These are phyloP conservation scores for Lachancea kluyveri DNA, from an alignment of 805 yeast species.

Conservation along the genomic window DNA sequence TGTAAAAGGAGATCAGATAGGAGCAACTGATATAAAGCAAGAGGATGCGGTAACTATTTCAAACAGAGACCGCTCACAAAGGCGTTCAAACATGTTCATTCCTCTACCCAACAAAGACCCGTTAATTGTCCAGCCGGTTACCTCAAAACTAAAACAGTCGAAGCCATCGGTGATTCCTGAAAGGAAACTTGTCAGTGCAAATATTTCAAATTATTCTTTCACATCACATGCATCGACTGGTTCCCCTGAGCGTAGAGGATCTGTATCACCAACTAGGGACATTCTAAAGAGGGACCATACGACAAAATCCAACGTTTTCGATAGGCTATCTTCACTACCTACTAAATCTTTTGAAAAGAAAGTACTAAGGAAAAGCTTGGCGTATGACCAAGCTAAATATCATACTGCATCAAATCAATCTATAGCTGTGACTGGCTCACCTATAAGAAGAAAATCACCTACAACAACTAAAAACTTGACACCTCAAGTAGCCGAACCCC, in stretches of 20 bases:
- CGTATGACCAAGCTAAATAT: background rate
- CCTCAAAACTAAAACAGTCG: background rate
- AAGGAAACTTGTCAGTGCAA: background rate
- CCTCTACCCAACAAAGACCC: constrained; percentile 32
- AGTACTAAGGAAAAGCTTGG: constrained; percentile 2
- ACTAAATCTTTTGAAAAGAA: constrained; percentile 30
- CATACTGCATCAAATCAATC: constrained; percentile 4
- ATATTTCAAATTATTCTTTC: background rate
- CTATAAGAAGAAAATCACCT: constrained; percentile 20
- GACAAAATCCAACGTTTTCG: constrained; percentile 21
- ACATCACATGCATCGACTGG: too few species aligned
- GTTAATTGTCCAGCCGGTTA: constrained; percentile 16
- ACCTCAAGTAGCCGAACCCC: constrained; percentile 22
- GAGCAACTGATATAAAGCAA: background rate
- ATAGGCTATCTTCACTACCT: constrained; percentile 23
- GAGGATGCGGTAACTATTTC: background rate
- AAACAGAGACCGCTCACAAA: constrained; percentile 16
- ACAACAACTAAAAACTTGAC: constrained; percentile 12
- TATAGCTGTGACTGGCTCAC: constrained; percentile 27
- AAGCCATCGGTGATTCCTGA: background rate
- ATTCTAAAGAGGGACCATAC: background rate
- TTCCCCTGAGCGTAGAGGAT: too few species aligned
- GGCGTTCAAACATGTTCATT: constrained; percentile 30
- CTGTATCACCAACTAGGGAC: background rate
- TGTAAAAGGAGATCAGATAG: too few species aligned